Base-by-base conservation (phyloP, 1,139 yeast genomes). In the Saccharomyces uvarum region DNA sequence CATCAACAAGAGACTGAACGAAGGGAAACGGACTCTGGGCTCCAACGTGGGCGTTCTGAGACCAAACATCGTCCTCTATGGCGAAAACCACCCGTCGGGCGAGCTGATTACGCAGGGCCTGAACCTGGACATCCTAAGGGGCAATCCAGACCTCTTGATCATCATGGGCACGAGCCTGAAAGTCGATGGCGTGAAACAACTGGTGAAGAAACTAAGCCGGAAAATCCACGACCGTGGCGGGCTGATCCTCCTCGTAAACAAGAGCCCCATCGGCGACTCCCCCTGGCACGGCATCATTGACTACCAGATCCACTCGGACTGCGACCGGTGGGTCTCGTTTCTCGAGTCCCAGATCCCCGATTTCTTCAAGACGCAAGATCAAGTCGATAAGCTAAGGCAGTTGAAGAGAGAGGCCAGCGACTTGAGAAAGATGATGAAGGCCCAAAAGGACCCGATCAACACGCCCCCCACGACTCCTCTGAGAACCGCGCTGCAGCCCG, bases 101-200 rank as follows among this genome's bases (percentile, higher is more conserved):
- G 96, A 88, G 57, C 76, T 84, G 8, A 81, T 89, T 50, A 86
- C 95, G 1, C 79, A 79, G 54, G 89, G 93, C 1, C 75, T 90
- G 14, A 86, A 79, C 62, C 75, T 80, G 4, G 97, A 89, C 69
- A 61, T 68, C 7, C 68, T 86, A 51, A 77, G 75, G 61, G 72
- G 80, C 47, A 78, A 75, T 59, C 93, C 96, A 0, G 96, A 89
- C 66, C 77, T 88, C 60, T 75, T 89, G 51, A 75, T 89, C 24
- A 86, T 89, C 32, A 88, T 88, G 78, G 97, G 97, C 1, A 89
- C 97, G 0, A 84, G 95, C 6, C 72, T 89, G 54, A 86, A 86
- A 70, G 95, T 89, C 16, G 95, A 91, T 53, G 96, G 97, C 0
- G 93, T 89, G 28, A 81, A 84, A 65, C 78, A 84, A 60, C 72